These are phyloP conservation scores for Coemansia sp. DNA, from an alignment of 192 early-diverging fungal species.

Conservation along the genomic window DNA sequence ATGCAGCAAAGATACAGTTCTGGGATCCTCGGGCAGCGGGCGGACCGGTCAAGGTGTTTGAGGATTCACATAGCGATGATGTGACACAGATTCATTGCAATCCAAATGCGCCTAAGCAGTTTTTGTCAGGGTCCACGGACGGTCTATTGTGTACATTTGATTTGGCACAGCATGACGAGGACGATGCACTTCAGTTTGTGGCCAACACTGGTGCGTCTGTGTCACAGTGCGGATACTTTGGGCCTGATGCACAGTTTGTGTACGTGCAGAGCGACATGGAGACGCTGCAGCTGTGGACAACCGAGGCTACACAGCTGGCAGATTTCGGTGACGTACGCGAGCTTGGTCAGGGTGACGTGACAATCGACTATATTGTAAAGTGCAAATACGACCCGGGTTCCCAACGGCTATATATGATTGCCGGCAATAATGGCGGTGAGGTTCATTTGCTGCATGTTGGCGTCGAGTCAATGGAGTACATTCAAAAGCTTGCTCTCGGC, in stretches of 20 bases:
- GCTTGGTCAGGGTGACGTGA: conserved; percentile 40
- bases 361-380: conserved; percentile 81
- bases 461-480: conserved; percentile 69
- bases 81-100: conserved; percentile 76
- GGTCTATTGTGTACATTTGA: conserved; percentile 79
- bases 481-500: conserved; percentile 72
- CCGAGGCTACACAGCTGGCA: conserved; percentile 48
- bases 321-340: conserved; percentile 85
- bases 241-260: conserved; percentile 83
- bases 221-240: conserved; percentile 88
- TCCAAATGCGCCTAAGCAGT: conserved; percentile 48
- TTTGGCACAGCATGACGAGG: conserved; percentile 73
- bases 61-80: conserved; percentile 75
- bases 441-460: conserved; percentile 81
- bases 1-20: conserved; percentile 47
- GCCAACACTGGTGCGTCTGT: conserved; percentile 83
- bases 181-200: conserved; percentile 81
- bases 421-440: conserved; percentile 75
- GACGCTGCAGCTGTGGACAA: conserved; percentile 79
- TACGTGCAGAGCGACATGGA: conserved; percentile 89
- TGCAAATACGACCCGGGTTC: conserved; percentile 68
- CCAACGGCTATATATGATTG: conserved; percentile 74
- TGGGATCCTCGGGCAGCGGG: conserved; percentile 28
- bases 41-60: conserved; percentile 20
- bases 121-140: conserved; percentile 75